Evolutionary conservation across 768 basidiomycete genomes (phyloP).

Genomic region (Lactarius evosmus): DNA sequence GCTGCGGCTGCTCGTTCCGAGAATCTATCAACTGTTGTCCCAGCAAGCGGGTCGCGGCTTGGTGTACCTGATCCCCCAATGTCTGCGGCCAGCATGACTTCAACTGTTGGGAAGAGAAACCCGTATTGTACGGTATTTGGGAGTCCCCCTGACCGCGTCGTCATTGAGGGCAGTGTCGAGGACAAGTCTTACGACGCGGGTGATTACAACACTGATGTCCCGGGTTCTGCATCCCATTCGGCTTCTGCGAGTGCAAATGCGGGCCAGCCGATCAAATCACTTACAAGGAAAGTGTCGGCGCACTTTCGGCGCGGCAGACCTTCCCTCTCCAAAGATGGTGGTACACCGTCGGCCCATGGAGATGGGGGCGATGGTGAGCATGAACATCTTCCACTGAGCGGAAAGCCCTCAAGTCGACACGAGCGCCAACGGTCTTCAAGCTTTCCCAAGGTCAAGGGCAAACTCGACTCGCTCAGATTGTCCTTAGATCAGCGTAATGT

Average conservation of each 20-base stretch:
- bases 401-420: conserved; percentile 12
- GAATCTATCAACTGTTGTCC: conserved; percentile 1
- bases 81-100: neutral
- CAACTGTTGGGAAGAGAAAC: neutral
- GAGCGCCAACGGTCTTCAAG: conserved; percentile 19
- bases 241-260: neutral
- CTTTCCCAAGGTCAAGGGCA: conserved; percentile 15
- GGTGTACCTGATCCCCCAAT: neutral
- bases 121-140: conserved; percentile 8
- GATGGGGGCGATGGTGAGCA: neutral
- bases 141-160: conserved; percentile 12
- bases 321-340: neutral
- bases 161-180: conserved; percentile 14
- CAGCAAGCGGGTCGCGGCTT: neutral
- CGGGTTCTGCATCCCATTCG: neutral
- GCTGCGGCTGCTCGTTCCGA: conserved; percentile 20
- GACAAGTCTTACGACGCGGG: neutral
- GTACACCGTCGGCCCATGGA: neutral
- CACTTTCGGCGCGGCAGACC: conserved; percentile 18
- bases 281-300: conserved; percentile 26
- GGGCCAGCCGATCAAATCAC: conserved; percentile 10
- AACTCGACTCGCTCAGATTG: conserved; percentile 18
- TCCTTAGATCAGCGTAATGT: conserved; percentile 11
- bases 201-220: neutral
- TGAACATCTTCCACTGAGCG: neutral